These are phyloP conservation scores for Jatropha podagrica DNA, from an alignment of 441 rosid genomes.

Conservation along the genomic window DNA sequence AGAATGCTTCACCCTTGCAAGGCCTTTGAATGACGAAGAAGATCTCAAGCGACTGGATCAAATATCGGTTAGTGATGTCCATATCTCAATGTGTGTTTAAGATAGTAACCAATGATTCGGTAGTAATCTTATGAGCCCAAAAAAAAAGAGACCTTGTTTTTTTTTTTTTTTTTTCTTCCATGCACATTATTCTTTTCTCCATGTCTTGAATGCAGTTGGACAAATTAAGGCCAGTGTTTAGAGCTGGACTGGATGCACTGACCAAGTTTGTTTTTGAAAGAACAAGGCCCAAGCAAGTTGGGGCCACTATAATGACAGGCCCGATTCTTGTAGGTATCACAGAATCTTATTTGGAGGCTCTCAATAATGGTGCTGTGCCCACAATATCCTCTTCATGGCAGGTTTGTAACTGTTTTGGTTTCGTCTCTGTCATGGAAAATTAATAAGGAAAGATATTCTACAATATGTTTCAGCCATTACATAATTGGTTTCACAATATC, in stretches of 20 bases:
- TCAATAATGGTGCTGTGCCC: conserved; percentile 98
- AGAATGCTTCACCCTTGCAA: conserved; percentile 87
- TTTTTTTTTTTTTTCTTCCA: background rate
- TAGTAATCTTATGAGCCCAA: background rate
- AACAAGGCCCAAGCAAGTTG: conserved; percentile 96
- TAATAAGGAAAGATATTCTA: conserved; percentile 1
- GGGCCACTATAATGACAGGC: conserved; percentile 87
- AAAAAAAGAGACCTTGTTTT: too few relatives aligned
- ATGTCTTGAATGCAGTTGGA: conserved; percentile 53
- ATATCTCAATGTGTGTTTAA: conserved; percentile 2
- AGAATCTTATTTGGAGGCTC: conserved; percentile 87
- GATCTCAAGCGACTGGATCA: conserved; percentile 92
- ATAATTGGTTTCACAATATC: background rate
- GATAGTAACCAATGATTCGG: background rate
- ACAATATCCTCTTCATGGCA: conserved; percentile 98
- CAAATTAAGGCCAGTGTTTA: conserved; percentile 80
- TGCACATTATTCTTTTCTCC: conserved; percentile 2
- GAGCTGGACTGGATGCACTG: conserved; percentile 83
- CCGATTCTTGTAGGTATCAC: conserved; percentile 91
- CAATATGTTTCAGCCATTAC: background rate
- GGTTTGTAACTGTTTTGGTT: conserved; percentile 47
- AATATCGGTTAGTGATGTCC: conserved; percentile 57
- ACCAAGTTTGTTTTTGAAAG: conserved; percentile 97
- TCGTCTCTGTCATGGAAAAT: background rate
- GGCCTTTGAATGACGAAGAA: conserved; percentile 84